Evolutionary conservation across 2,329 filamentous ascomycete genomes (phyloP), one percentile per base, ranked within the genome.

Genomic region (Helicocarpus griseus): DNA sequence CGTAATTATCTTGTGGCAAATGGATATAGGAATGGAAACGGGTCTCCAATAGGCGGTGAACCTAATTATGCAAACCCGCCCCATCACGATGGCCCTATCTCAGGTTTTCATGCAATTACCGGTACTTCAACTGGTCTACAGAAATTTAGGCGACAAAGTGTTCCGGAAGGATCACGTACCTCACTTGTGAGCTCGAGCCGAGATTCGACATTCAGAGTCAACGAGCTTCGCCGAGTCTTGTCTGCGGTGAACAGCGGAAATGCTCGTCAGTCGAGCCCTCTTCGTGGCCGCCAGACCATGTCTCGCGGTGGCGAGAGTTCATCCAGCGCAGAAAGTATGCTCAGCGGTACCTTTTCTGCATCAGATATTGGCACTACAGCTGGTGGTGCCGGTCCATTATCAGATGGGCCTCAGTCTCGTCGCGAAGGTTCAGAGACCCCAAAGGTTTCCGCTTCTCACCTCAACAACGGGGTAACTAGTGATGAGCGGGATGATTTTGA

Each of bases 191-290:
- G 65, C 29, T 72, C 71, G 13, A 71, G 65, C 57, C 61, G 70
- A 53, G 71, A 70, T 22, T 71, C 71, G 0, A 73, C 73, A 0
- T 67, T 76, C 28, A 69, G 69, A 45, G 69, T 76, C n/a, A 73
- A 72, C 39, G 73, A 76, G 47, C 57, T 77, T 50, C 72, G 71
- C 45, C 67, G 73, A 33, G 71, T 72, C n/a, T 67, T 77, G 14
- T 72, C 72, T 1, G 66, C 71, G 7, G 66, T 67, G 24, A 63
- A 61, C 17, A 67, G 24, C 33, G 58, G 60, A 17, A 63, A 66
- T 33, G 53, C 60, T 31, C 65, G 70, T 44, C 66, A 65, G 29
- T 65, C 67, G 40, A 74, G 72, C 55, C 71, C 73, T 4, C 57
- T 75, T 28, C 64, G 72, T n/a, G 63, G 66, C 31, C 68, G 66